Evolutionary conservation across 2,329 filamentous ascomycete genomes (phyloP).

Genomic region (Verticillium albo-atrum): DNA sequence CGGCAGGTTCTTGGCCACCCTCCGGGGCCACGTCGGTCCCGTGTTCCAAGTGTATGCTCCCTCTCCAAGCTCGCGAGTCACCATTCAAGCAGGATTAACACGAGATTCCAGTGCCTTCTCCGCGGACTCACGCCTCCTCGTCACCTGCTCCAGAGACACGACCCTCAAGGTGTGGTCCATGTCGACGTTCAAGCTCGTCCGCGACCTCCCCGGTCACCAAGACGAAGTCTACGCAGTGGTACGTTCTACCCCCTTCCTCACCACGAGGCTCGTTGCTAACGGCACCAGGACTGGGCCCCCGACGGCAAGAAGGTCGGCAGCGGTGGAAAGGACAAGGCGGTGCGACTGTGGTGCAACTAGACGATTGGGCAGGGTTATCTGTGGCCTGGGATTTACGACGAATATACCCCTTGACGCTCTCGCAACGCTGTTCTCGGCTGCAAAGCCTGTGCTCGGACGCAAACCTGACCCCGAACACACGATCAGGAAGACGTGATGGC

Average conservation of each 20-base stretch:
- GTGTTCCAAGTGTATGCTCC: conserved; percentile 55
- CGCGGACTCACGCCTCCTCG: conserved; percentile 83
- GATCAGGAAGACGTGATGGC: neutral
- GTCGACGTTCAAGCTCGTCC: conserved; percentile 71
- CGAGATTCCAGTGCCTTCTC: conserved; percentile 64
- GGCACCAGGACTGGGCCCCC: conserved; percentile 71
- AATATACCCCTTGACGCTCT: neutral
- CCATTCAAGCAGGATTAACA: neutral
- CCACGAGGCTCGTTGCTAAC: neutral
- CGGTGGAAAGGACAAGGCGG: conserved; percentile 86
- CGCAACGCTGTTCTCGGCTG: too few species aligned
- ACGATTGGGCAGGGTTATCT: neutral
- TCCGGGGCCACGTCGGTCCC: conserved; percentile 82
- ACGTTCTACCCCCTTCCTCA: neutral
- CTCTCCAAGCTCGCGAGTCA: neutral
- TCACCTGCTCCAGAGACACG: conserved; percentile 85
- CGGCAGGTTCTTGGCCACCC: conserved; percentile 39
- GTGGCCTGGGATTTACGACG: neutral
- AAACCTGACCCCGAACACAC: neutral
- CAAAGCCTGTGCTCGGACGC: too few species aligned
- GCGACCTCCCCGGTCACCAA: conserved; percentile 81
- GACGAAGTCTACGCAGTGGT: conserved; percentile 85
- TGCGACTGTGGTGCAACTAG: conserved; percentile 62
- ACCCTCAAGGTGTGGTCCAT: conserved; percentile 96
- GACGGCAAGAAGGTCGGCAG: conserved; percentile 86